Base-by-base conservation (phyloP, 2,329 filamentous ascomycete genomes). In the Scortechinia acanthostroma region DNA sequence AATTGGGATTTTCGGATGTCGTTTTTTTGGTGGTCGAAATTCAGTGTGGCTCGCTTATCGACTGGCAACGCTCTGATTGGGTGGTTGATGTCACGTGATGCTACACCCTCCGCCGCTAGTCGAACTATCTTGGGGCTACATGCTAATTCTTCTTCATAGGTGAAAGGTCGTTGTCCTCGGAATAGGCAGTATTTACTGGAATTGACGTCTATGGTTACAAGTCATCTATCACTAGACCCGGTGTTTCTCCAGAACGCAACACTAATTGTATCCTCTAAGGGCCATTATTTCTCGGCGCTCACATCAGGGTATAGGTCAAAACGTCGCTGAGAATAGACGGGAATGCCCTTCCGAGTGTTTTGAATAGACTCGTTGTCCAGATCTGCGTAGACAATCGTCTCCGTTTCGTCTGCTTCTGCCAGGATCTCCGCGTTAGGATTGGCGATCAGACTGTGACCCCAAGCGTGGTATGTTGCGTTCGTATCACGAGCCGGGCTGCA, bases 221-320 rank as follows among this genome's bases (percentile, higher is more conserved):
- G n/a, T n/a, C n/a, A n/a, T n/a, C n/a, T n/a, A n/a, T n/a, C n/a
- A n/a, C n/a, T n/a, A n/a, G n/a, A n/a, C n/a, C n/a, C n/a, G n/a
- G n/a, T n/a, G n/a, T n/a, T n/a, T n/a, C n/a, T n/a, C n/a, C n/a
- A n/a, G n/a, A n/a, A n/a, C n/a, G n/a, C n/a, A n/a, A n/a, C n/a
- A n/a, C n/a, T n/a, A n/a, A n/a, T n/a, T n/a, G n/a, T n/a, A n/a
- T n/a, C n/a, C n/a, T n/a, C n/a, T n/a, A n/a, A n/a, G n/a, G n/a
- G n/a, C n/a, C n/a, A n/a, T n/a, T n/a, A n/a, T n/a, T 19, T 19
- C 35, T 40, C 35, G 20, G 13, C 35, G 56, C 82, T 90, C 22
- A 98, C 80, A 70, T 98, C 91, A 0, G 89, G 86, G 63, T 98
- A 98, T 17, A 98, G 86, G 63, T 98, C 93, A 60, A 95, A 98